A percentile compares a stretch with the other conserved stretches of the same genome.
Conservation (phyloP, 495 filamentous ascomycete genomes). For the Clohesyomyces aquaticus region DNA sequence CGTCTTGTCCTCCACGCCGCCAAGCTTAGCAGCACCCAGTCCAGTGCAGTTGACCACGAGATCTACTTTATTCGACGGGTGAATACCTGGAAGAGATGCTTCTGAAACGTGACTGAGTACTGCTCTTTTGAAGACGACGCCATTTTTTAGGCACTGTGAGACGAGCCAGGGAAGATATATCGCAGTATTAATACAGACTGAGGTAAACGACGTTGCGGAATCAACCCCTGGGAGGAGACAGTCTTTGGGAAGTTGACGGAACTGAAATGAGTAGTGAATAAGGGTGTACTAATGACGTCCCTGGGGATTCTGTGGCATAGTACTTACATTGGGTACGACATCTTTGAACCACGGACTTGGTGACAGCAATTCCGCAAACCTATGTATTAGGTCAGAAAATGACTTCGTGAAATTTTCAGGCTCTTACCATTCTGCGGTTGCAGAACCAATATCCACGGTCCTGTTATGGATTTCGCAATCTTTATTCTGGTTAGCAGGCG, state of each 20-base stretch:
- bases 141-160: constrained; percentile 71
- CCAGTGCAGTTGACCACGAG: constrained; percentile 89
- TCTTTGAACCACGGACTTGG: too few species aligned
- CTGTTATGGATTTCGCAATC: too few species aligned
- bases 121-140: constrained; percentile 65
- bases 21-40: constrained; percentile 69
- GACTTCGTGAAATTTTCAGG: too few species aligned
- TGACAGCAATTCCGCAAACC: too few species aligned
- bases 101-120: constrained; percentile 73
- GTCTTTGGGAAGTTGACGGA: constrained; percentile 52
- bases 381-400: too few species aligned
- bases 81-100: constrained; percentile 60
- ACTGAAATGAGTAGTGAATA: constrained; percentile 34
- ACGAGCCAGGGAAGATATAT: constrained; percentile 85
- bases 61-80: constrained; percentile 67
- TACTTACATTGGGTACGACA: too few species aligned
- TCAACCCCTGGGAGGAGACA: constrained; percentile 65
- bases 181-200: constrained; percentile 88
- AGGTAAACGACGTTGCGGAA: constrained; percentile 72
- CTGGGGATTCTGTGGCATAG: too few species aligned
- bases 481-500: too few species aligned
- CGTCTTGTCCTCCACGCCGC: constrained; percentile 77
- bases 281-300: constrained; percentile 6
- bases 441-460: too few species aligned
- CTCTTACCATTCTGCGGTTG: too few species aligned